phyloP scores from a whole-genome alignment of 2,329 filamentous ascomycete genomes.

The Trichoderma koningii region DNA sequence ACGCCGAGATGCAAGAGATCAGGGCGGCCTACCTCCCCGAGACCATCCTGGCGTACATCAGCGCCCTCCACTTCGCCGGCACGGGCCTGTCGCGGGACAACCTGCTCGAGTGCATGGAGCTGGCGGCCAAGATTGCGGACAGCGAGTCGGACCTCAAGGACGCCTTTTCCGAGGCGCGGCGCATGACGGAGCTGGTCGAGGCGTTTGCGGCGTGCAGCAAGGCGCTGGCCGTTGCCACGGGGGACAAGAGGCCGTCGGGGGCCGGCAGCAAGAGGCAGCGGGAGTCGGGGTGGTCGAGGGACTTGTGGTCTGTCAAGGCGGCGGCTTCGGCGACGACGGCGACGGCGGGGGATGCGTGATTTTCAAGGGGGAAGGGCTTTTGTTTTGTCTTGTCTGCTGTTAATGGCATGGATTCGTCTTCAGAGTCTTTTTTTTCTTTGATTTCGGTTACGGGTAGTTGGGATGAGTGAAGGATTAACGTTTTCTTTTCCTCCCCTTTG shows the following conservation, averaged over 20 bases:
- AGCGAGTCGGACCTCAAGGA: conserved; percentile 66
- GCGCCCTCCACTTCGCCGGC: conserved; percentile 76
- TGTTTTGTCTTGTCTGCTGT: conserved; percentile 4
- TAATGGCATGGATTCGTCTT: not conserved
- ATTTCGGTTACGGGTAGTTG: conserved; percentile 11
- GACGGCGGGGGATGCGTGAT: not conserved
- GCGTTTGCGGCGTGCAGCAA: conserved; percentile 77
- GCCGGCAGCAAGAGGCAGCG: conserved; percentile 61
- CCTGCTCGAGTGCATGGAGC: conserved; percentile 82
- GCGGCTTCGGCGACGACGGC: not conserved
- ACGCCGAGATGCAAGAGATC: conserved; percentile 63
- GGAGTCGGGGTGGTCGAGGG: conserved; percentile 63
- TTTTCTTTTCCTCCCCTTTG: not conserved
- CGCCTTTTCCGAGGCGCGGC: conserved; percentile 63
- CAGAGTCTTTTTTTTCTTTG: not conserved
- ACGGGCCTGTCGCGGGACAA: conserved; percentile 73
- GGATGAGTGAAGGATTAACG: conserved; percentile 11
- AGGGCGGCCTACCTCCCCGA: conserved; percentile 83
- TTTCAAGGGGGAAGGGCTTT: conserved; percentile 5
- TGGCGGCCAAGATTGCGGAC: conserved; percentile 74
- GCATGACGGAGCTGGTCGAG: conserved; percentile 75
- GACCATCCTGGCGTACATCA: conserved; percentile 79
- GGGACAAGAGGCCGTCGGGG: conserved; percentile 55
- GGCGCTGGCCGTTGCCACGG: conserved; percentile 61
- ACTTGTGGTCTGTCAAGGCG: conserved; percentile 60